Evolutionary conservation across 2,329 filamentous ascomycete genomes (phyloP).

Genomic region (Cladosporium sp.): DNA sequence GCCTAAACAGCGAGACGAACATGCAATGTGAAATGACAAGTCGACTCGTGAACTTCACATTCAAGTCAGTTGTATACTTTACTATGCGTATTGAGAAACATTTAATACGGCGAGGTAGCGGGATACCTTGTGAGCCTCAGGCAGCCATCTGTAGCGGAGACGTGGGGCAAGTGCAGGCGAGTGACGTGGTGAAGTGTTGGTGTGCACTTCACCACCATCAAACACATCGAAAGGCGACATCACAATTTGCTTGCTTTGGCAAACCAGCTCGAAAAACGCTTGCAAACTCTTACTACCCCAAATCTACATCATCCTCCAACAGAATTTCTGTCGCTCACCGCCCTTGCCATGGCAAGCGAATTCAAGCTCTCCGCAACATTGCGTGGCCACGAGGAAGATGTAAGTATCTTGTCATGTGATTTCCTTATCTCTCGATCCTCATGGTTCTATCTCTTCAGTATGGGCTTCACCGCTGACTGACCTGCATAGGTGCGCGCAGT

Average conservation of each 20-base stretch:
- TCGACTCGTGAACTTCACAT: background rate
- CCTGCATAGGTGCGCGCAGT: conserved; percentile 76
- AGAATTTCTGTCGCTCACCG: background rate
- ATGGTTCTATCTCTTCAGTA: background rate
- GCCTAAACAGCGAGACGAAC: background rate
- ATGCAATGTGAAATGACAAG: background rate
- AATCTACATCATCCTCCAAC: background rate
- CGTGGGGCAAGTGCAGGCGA: conserved; percentile 8
- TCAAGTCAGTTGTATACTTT: background rate
- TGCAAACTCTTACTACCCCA: background rate
- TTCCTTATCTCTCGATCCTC: background rate
- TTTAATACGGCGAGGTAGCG: too few relatives aligned
- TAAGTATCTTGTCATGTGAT: conserved; percentile 51
- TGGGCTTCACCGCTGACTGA: background rate
- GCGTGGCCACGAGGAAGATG: conserved; percentile 89
- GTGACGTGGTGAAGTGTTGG: conserved; percentile 8
- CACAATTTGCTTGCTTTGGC: background rate
- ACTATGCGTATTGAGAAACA: background rate
- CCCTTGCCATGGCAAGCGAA: conserved; percentile 62
- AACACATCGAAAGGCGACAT: background rate
- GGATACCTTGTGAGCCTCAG: background rate
- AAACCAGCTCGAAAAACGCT: background rate
- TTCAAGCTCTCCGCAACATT: conserved; percentile 94
- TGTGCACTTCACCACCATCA: conserved; percentile 7
- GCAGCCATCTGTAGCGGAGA: background rate